These are phyloP conservation scores for Macrolepiota fuliginosa DNA, from an alignment of 768 basidiomycete species.

Conservation along the genomic window DNA sequence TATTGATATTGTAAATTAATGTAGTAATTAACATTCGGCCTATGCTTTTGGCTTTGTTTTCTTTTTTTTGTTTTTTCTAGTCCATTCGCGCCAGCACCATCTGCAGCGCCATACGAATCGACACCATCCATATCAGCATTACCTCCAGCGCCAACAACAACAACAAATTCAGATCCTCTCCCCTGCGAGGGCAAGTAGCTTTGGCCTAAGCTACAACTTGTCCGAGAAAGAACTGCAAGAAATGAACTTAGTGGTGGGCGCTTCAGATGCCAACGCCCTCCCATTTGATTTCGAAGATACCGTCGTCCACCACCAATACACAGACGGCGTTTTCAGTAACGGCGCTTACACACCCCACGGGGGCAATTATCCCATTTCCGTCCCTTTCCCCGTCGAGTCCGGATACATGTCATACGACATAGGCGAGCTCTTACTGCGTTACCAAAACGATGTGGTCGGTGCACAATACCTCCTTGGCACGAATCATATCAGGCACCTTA, in stretches of 20 bases:
- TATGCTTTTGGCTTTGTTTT: slow-evolving; percentile 15
- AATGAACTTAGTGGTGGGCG: neutral
- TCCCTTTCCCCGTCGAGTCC: slow-evolving; percentile 7
- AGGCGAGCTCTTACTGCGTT: slow-evolving; percentile 37
- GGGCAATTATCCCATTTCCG: neutral
- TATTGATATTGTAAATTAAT: slow-evolving; percentile 17
- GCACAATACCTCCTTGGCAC: slow-evolving; percentile 73
- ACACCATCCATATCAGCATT: slow-evolving; percentile 20
- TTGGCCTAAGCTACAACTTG: slow-evolving; percentile 4
- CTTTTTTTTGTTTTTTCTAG: slow-evolving; percentile 19
- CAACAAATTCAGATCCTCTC: neutral
- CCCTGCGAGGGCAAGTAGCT: neutral
- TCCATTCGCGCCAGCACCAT: slow-evolving; percentile 13
- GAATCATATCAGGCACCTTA: slow-evolving; percentile 29
- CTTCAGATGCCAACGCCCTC: neutral
- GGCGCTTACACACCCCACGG: neutral
- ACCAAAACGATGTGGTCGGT: slow-evolving; percentile 59
- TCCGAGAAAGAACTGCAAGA: neutral
- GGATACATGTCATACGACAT: slow-evolving; percentile 12
- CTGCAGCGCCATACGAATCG: slow-evolving; percentile 27
- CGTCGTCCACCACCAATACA: neutral
- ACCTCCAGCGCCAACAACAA: neutral
- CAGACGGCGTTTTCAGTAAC: neutral
- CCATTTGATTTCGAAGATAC: neutral
- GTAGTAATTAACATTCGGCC: slow-evolving; percentile 15